A percentile compares a stretch with the other conserved stretches of the same genome.
Evolutionary conservation across 1,284 basidiomycete species (phyloP).

Genomic region (Schizophyllum commune): DNA sequence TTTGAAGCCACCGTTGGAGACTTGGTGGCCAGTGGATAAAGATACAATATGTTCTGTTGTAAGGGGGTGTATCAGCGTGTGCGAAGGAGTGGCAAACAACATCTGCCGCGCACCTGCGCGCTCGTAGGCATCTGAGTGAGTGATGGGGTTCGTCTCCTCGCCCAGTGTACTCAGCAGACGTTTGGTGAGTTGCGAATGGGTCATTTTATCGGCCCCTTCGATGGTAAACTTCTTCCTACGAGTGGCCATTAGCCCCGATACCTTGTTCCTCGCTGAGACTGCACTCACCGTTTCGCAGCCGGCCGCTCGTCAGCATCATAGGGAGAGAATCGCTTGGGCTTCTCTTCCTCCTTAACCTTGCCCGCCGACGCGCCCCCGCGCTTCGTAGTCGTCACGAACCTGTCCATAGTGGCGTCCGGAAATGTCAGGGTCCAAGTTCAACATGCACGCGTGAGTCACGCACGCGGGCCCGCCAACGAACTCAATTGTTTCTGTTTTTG

Average conservation of each 20-base stretch:
- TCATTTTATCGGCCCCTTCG: not conserved
- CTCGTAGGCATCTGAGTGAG: constrained; percentile 54
- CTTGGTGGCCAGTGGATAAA: constrained; percentile 60
- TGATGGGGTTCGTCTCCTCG: constrained; percentile 62
- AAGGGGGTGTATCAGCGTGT: not conserved
- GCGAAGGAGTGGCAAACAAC: not conserved
- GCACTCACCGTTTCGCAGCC: not conserved
- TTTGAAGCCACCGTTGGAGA: constrained; percentile 41
- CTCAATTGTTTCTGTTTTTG: not conserved
- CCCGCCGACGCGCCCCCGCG: not conserved
- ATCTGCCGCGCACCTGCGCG: constrained; percentile 42
- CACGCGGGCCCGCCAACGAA: not conserved
- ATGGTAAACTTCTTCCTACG: not conserved
- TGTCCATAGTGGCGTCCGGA: not conserved
- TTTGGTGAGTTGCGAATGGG: constrained; percentile 34
- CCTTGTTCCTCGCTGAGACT: not conserved
- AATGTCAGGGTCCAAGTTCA: not conserved
- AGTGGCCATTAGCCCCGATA: not conserved
- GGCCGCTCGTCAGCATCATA: not conserved
- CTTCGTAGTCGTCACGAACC: not conserved
- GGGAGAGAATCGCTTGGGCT: not conserved
- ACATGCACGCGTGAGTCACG: not conserved
- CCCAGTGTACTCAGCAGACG: constrained; percentile 49
- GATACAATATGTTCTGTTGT: constrained; percentile 54
- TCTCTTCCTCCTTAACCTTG: not conserved